phyloP scores from a whole-genome alignment of 495 filamentous ascomycete species.

The Cairneyella variabilis region DNA sequence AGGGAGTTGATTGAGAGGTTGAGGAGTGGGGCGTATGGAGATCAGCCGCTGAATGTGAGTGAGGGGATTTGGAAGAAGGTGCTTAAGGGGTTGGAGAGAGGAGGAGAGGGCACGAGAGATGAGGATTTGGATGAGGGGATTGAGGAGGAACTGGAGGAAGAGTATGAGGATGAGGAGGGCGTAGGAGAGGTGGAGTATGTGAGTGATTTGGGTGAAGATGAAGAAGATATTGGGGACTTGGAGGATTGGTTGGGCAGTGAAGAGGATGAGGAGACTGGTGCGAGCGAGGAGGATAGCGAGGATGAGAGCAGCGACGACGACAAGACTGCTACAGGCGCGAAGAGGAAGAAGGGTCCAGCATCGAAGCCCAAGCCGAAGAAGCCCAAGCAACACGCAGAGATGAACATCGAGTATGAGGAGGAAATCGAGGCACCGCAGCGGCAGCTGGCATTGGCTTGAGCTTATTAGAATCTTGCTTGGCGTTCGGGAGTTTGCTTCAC shows the following conservation, averaged over 20 bases:
- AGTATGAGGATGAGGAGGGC: constrained; percentile 64
- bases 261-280: constrained; percentile 47
- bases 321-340: constrained; percentile 48
- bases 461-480: constrained; percentile 2
- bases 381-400: constrained; percentile 57
- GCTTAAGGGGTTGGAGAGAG: constrained; percentile 79
- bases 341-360: constrained; percentile 61
- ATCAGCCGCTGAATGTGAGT: constrained; percentile 89
- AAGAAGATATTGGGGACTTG: constrained; percentile 40
- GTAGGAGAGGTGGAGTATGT: constrained; percentile 85
- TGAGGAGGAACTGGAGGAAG: constrained; percentile 70
- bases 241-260: constrained; percentile 38
- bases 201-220: constrained; percentile 49
- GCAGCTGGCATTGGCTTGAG: constrained; percentile 16
- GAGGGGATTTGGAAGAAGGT: constrained; percentile 98
- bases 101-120: constrained; percentile 79
- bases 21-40: constrained; percentile 90
- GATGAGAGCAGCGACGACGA: constrained; percentile 48
- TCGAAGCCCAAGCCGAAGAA: constrained; percentile 53
- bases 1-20: constrained; percentile 90
- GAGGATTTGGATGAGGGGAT: constrained; percentile 81
- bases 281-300: constrained; percentile 40
- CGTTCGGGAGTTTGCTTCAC: not conserved
- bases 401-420: constrained; percentile 71
- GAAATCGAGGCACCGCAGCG: constrained; percentile 37